Base-by-base conservation (phyloP, 1,284 basidiomycete genomes). In the Austroboletus niveus region DNA sequence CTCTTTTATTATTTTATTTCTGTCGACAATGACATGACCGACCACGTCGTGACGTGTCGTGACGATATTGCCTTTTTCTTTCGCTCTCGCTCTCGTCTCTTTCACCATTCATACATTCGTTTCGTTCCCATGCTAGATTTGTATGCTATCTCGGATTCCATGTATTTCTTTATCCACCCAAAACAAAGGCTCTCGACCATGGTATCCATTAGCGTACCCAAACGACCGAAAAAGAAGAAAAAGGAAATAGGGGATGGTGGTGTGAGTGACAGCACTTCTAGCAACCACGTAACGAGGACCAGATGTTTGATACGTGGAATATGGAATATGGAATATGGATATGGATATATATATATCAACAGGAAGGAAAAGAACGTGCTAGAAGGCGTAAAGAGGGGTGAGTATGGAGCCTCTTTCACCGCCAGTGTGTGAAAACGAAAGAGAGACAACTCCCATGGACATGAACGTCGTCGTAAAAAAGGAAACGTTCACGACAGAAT, bases 121-220 rank as follows among this genome's bases (percentile, higher is more conserved):
- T 39, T 15, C 38, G 22, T 38, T 38, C 12, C n/a, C 17, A 1
- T 20, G 17, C 38, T 20, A 20, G 20, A 10, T 20, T 11, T 20
- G 45, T 51, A 42, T 60, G 48, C 6, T 60, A 54, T 58, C 46
- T 45, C 50, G 36, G 17, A 30, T 4, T 48, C 39, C 44, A 34
- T 57, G 44, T 56, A 55, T n/a, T 9, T 31, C 34, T 48, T 56
- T 48, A 55, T 55, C 51, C 20, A 20, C 8, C n/a, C 9, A 9
- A 39, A 54, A 55, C 45, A 8, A 45, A 35, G 29, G 44, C 20
- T 40, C 22, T 46, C 40, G 36, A 31, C 38, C 10, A 8, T 60
- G 49, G 48, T 58, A 55, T 53, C 62, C 58, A 42, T 22, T 54
- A 32, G 45, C 49, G 54, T 65, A 65, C 65, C 61, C 54, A 45